Conservation (phyloP, 352 stramenopile species). For the Phytophthora megakarya region DNA sequence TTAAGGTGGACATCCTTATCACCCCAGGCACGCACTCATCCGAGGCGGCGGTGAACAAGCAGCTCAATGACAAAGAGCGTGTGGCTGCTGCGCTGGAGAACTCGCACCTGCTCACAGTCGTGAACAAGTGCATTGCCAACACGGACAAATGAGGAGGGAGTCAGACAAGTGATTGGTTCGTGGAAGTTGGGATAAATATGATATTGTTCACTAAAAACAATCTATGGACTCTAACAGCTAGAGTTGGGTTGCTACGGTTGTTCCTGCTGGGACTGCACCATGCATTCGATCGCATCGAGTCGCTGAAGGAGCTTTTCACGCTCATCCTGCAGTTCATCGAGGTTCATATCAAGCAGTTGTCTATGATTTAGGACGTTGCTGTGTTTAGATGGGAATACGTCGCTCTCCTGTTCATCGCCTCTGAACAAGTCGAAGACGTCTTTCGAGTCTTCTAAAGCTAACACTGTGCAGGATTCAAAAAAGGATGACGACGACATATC, state of each 20-base stretch:
- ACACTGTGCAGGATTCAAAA: constrained; percentile 27
- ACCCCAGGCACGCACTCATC: constrained; percentile 94
- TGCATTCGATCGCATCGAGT: constrained; percentile 46
- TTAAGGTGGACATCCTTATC: constrained; percentile 95
- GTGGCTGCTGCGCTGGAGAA: constrained; percentile 97
- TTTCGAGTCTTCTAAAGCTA: constrained; percentile 41
- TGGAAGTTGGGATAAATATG: constrained; percentile 32
- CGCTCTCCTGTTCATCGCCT: constrained; percentile 7
- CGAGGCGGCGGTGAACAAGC: constrained; percentile 96
- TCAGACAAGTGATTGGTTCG: not conserved
- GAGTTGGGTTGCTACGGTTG: not conserved
- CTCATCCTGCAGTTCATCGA: constrained; percentile 43
- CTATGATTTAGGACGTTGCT: not conserved
- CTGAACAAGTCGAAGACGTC: constrained; percentile 40
- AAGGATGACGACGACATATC: not conserved
- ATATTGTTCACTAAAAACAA: constrained; percentile 31
- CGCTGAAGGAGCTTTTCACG: constrained; percentile 42
- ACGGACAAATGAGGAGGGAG: constrained; percentile 76
- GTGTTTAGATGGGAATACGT: constrained; percentile 1
- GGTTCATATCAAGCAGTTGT: constrained; percentile 3
- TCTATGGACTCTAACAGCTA: constrained; percentile 8
- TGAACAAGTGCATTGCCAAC: constrained; percentile 96
- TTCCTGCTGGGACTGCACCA: constrained; percentile 26
- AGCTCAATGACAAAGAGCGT: constrained; percentile 97
- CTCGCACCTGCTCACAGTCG: constrained; percentile 93